Conservation (phyloP, 2,329 filamentous ascomycete genomes). For the Ophiocordyceps robertsii region DNA sequence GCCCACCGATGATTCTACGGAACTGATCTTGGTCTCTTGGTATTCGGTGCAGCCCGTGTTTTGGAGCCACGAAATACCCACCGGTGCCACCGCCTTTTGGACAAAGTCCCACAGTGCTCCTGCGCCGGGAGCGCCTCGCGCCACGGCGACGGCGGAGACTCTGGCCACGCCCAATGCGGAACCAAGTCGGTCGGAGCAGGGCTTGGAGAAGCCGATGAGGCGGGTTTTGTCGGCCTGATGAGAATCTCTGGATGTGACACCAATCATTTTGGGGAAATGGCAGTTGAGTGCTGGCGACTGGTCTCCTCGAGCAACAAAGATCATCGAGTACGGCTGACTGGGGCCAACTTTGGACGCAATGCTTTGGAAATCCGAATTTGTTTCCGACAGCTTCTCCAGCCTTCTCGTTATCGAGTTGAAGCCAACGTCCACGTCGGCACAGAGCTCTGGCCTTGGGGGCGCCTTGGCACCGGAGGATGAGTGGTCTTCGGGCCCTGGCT, state of each 20-base stretch:
- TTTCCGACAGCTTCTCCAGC: slow-evolving; percentile 32
- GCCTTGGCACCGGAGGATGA: not conserved
- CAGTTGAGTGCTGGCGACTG: slow-evolving; percentile 44
- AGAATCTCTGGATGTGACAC: slow-evolving; percentile 30
- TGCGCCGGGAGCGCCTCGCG: slow-evolving; percentile 40
- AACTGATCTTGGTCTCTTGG: slow-evolving; percentile 18
- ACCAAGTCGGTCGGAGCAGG: slow-evolving; percentile 44
- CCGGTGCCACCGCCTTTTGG: slow-evolving; percentile 32
- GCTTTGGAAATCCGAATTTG: not conserved
- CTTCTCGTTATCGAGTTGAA: slow-evolving; percentile 48
- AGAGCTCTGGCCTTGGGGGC: slow-evolving; percentile 33
- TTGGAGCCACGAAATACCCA: slow-evolving; percentile 41
- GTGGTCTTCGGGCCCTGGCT: slow-evolving; percentile 3
- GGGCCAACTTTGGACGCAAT: not conserved
- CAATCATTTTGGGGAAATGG: slow-evolving; percentile 44
- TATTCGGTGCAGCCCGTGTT: slow-evolving; percentile 11
- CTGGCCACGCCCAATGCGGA: slow-evolving; percentile 45
- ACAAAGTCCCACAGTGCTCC: slow-evolving; percentile 44
- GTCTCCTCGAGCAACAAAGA: slow-evolving; percentile 46
- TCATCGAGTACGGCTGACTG: slow-evolving; percentile 27
- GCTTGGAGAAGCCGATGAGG: slow-evolving; percentile 49
- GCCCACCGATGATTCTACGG: slow-evolving; percentile 21
- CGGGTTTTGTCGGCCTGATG: slow-evolving; percentile 29
- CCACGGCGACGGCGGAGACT: slow-evolving; percentile 50
- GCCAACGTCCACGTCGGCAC: slow-evolving; percentile 48